Percentiles rank a stretch among this genome's conserved stretches.
phyloP scores from a whole-genome alignment of 306 rosid genomes.

The Fragaria vesca region DNA sequence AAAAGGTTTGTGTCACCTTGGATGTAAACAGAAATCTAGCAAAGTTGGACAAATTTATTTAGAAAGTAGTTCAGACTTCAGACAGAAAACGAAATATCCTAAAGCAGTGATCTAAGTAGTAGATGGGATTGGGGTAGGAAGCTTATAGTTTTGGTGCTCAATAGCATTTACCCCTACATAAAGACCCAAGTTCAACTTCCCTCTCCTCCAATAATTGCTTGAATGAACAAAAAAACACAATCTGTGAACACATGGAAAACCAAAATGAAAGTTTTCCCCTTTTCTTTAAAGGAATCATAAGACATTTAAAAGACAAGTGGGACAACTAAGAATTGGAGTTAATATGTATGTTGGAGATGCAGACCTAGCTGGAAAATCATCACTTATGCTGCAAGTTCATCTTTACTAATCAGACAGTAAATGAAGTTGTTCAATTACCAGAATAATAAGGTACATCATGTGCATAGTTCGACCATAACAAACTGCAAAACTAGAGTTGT shows the following conservation, averaged over 20 bases:
- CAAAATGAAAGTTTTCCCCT: not conserved
- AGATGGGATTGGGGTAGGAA: not conserved
- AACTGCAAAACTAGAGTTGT: not conserved
- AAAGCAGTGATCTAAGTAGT: not conserved
- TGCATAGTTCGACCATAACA: not conserved
- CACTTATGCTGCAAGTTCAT: not conserved
- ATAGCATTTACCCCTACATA: not conserved
- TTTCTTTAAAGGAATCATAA: not conserved
- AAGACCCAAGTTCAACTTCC: not conserved
- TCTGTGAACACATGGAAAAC: not conserved
- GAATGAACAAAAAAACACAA: not conserved
- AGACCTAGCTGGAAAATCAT: not conserved
- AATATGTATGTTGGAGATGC: not conserved
- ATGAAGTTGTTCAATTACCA: not conserved
- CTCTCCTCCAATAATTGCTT: not conserved
- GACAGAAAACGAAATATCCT: not conserved
- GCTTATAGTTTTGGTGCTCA: not conserved
- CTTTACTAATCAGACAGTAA: not conserved
- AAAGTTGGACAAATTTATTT: not conserved
- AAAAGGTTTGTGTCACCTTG: constrained; percentile 17
- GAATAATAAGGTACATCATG: not conserved
- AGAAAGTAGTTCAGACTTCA: not conserved
- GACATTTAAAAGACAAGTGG: not conserved
- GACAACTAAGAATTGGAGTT: not conserved
- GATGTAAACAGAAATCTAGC: constrained; percentile 5